Percentiles rank a stretch among this genome's conserved stretches.
Evolutionary conservation across 768 basidiomycete genomes (phyloP).

Genomic region (Naganishia antarctica): DNA sequence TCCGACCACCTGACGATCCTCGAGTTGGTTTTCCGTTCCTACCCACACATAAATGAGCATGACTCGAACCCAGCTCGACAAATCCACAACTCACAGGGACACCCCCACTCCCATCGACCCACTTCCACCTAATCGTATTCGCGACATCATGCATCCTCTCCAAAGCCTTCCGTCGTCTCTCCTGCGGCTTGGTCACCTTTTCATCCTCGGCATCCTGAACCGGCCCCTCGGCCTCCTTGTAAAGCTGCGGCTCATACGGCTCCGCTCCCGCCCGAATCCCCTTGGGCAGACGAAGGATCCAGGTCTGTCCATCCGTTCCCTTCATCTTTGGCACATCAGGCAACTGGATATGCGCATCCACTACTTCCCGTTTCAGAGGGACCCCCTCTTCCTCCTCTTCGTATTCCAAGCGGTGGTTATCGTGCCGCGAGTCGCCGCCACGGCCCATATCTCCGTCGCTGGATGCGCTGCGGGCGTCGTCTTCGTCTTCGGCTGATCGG

Average conservation of each 20-base stretch:
- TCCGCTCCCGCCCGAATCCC: conserved; percentile 84
- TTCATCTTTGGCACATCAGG: conserved; percentile 81
- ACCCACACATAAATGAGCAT: conserved; percentile 24
- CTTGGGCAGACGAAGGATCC: conserved; percentile 90
- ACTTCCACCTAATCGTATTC: conserved; percentile 93
- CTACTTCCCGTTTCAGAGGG: conserved; percentile 32
- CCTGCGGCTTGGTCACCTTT: conserved; percentile 45
- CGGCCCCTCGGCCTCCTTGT: conserved; percentile 75
- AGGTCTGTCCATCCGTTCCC: conserved; percentile 78
- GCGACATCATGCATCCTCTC: conserved; percentile 81
- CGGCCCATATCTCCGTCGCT: conserved; percentile 14
- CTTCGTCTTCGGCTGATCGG: neutral
- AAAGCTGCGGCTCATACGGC: conserved; percentile 60
- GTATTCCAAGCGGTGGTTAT: conserved; percentile 45
- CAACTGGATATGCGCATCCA: conserved; percentile 60
- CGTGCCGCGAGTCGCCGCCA: conserved; percentile 4
- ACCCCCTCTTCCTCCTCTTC: conserved; percentile 45
- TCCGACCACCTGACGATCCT: conserved; percentile 94
- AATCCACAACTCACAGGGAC: conserved; percentile 58
- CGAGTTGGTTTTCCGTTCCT: conserved; percentile 72
- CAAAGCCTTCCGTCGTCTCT: conserved; percentile 57
- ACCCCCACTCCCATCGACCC: conserved; percentile 71
- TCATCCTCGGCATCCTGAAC: conserved; percentile 74
- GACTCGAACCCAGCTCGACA: conserved; percentile 52
- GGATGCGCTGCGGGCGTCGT: neutral